Conservation (phyloP, 2,329 filamentous ascomycete genomes). For the Microdochium bolleyi region DNA sequence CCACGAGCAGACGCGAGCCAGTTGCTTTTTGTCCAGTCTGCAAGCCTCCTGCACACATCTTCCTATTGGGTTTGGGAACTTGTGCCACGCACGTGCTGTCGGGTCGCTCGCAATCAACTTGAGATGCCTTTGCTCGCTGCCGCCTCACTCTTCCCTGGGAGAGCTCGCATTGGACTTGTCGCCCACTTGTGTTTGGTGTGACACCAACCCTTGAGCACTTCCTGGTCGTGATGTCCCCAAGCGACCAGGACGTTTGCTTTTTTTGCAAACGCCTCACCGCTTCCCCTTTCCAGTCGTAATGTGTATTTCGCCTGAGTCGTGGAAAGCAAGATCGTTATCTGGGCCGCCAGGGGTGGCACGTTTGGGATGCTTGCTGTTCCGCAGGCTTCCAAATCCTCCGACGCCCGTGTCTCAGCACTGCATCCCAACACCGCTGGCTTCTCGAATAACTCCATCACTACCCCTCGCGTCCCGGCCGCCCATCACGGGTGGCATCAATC, state of each 20-base stretch:
- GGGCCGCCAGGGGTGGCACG: neutral
- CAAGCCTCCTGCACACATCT: too few relatives aligned
- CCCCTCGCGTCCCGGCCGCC: too few relatives aligned
- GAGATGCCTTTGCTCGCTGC: too few relatives aligned
- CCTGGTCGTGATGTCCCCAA: neutral
- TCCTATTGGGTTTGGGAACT: too few relatives aligned
- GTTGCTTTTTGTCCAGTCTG: too few relatives aligned
- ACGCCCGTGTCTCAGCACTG: neutral
- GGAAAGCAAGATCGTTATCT: neutral
- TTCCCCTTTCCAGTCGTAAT: neutral
- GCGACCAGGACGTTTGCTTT: neutral
- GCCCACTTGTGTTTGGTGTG: neutral
- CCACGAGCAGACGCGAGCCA: too few relatives aligned
- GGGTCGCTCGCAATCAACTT: too few relatives aligned
- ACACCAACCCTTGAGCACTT: neutral
- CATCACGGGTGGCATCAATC: neutral
- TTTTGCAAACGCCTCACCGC: neutral
- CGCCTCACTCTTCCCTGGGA: too few relatives aligned
- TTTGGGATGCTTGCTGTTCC: neutral
- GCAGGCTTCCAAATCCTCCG: neutral
- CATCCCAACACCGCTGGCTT: neutral
- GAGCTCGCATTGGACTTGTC: too few relatives aligned
- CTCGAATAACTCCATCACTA: too few relatives aligned
- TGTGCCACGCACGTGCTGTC: too few relatives aligned
- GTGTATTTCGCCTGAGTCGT: neutral